Conservation (phyloP, 2,329 filamentous ascomycete species). For the Talaromyces sp. region DNA sequence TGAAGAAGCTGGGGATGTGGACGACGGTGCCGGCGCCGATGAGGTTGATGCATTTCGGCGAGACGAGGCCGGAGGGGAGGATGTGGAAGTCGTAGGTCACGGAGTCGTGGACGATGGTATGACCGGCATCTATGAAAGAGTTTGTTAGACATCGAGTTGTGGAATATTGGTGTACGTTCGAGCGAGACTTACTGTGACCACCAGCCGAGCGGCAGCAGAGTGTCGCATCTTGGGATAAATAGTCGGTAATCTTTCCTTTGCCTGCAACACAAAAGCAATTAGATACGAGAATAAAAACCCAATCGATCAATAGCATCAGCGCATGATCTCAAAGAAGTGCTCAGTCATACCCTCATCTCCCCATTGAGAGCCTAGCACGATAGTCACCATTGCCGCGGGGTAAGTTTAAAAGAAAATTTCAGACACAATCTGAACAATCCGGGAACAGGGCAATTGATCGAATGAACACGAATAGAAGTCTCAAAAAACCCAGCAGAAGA, state of each 20-base stretch:
- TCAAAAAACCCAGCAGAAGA: not conserved
- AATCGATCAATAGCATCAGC: not conserved
- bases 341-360: constrained; percentile 44
- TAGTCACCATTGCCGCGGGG: constrained; percentile 33
- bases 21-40: constrained; percentile 48
- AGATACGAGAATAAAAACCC: not conserved
- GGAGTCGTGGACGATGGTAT: constrained; percentile 47
- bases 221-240: constrained; percentile 43
- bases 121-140: constrained; percentile 37
- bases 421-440: not conserved
- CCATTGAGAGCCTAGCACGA: constrained; percentile 48
- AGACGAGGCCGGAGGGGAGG: constrained; percentile 45
- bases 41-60: constrained; percentile 45
- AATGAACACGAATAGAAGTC: not conserved
- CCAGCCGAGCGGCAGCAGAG: constrained; percentile 47
- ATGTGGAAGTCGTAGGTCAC: constrained; percentile 50
- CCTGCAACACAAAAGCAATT: constrained; percentile 24
- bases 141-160: not conserved
- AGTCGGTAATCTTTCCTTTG: constrained; percentile 49
- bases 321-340: not conserved
- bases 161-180: not conserved
- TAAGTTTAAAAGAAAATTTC: constrained; percentile 1
- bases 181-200: constrained; percentile 43
- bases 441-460: not conserved
- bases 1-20: constrained; percentile 48